phyloP scores from a whole-genome alignment of 805 yeast genomes.

The Candida easanensis region DNA sequence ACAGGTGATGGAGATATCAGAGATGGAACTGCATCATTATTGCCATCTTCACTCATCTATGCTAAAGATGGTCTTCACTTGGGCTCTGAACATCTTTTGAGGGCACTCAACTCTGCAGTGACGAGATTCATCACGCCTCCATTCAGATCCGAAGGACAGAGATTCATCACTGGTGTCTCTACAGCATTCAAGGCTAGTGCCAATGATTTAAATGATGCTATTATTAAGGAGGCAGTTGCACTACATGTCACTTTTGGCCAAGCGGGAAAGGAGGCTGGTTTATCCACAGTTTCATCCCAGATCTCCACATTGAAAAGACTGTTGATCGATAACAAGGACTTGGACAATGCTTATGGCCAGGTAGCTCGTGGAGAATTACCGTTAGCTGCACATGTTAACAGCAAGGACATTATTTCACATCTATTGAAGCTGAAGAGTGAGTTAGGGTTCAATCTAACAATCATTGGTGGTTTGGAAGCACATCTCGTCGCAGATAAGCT shows the following conservation, averaged over 20 bases:
- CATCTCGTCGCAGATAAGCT: conserved; percentile 4
- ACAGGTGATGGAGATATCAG: conserved; percentile 11
- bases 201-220: not conserved
- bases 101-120: conserved; percentile 8
- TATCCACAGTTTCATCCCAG: conserved; percentile 9
- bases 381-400: conserved; percentile 8
- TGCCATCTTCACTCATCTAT: conserved; percentile 1
- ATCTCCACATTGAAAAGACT: conserved; percentile 2
- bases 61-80: conserved; percentile 9
- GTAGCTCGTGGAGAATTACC: conserved; percentile 8
- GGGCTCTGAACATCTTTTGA: conserved; percentile 6
- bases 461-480: conserved; percentile 9
- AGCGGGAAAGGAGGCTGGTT: conserved; percentile 2
- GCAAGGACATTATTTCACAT: conserved; percentile 4
- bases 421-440: conserved; percentile 2
- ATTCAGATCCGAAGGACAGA: conserved; percentile 9
- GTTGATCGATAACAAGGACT: not conserved
- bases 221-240: conserved; percentile 6
- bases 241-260: conserved; percentile 9
- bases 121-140: conserved; percentile 9
- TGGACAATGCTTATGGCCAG: conserved; percentile 4
- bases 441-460: conserved; percentile 2
- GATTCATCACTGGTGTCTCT: conserved; percentile 7
- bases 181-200: conserved; percentile 3
- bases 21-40: not conserved